phyloP scores from a whole-genome alignment of 1,139 yeast genomes.

The Geotrichum histeridarum region DNA sequence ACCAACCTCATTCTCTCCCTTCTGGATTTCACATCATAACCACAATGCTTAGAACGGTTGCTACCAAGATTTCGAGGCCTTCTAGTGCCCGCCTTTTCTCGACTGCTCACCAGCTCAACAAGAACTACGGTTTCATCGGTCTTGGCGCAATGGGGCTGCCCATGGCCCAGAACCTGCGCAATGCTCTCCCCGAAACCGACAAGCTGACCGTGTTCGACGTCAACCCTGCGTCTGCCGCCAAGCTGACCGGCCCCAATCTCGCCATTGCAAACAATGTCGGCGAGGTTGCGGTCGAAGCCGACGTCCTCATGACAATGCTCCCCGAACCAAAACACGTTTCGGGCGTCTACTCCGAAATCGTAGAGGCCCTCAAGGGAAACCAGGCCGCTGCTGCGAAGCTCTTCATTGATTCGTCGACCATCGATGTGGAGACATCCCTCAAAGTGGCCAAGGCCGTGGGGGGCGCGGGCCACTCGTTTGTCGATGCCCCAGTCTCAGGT shows the following conservation, averaged over 20 bases:
- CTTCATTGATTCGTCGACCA: slow-evolving; percentile 52
- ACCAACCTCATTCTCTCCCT: too few species aligned
- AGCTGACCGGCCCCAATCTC: slow-evolving; percentile 12
- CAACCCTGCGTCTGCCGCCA: background rate
- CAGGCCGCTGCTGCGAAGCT: slow-evolving; percentile 22
- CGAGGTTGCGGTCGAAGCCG: slow-evolving; percentile 36
- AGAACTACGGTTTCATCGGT: slow-evolving; percentile 39
- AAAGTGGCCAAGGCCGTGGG: slow-evolving; percentile 32
- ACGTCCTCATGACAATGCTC: slow-evolving; percentile 49
- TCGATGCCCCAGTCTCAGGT: slow-evolving; percentile 61
- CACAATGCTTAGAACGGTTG: background rate
- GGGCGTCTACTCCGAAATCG: slow-evolving; percentile 43
- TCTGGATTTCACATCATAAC: too few species aligned
- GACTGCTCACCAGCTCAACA: background rate
- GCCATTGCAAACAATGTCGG: slow-evolving; percentile 34
- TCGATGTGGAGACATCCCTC: slow-evolving; percentile 49
- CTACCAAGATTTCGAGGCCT: background rate
- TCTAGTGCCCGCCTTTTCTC: background rate
- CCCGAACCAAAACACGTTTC: slow-evolving; percentile 56
- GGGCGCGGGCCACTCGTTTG: slow-evolving; percentile 30
- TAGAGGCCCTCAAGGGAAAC: slow-evolving; percentile 24
- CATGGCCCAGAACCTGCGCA: slow-evolving; percentile 53
- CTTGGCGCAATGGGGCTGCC: slow-evolving; percentile 57
- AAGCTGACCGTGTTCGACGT: slow-evolving; percentile 11
- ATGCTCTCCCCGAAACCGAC: slow-evolving; percentile 42